Conservation (phyloP, 2,329 filamentous ascomycete genomes). For the Monilinia polystroma region DNA sequence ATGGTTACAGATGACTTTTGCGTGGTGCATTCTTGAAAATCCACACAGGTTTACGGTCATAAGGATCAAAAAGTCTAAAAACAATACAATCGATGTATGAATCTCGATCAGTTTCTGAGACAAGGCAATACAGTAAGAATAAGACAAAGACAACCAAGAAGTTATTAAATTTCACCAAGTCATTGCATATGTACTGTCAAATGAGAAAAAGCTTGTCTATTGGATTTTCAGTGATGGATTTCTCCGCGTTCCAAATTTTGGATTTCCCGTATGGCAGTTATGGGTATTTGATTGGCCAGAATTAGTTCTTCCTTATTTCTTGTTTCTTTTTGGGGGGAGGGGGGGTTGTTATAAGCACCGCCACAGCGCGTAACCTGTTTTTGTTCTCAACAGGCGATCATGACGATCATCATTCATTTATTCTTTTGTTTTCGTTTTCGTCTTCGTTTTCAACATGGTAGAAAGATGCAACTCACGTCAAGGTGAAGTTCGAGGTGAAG, state of each 20-base stretch:
- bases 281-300: not conserved
- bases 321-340: not conserved
- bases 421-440: not conserved
- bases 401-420: not conserved
- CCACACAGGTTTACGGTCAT: not conserved
- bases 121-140: not conserved
- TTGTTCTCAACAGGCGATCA: not conserved
- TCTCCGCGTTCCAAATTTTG: no score
- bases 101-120: not conserved
- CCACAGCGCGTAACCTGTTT: constrained; percentile 16
- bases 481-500: no score
- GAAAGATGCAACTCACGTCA: not conserved
- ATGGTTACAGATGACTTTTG: not conserved
- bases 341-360: not conserved
- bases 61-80: not conserved
- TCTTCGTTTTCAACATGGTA: not conserved
- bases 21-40: no score
- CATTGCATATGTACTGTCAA: not conserved
- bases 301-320: not conserved
- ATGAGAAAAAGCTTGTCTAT: constrained; percentile 15
- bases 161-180: constrained; percentile 4
- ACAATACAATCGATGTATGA: not conserved
- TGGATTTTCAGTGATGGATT: constrained; percentile 3
- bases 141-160: not conserved
- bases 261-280: not conserved